phyloP scores from a whole-genome alignment of 2,329 filamentous ascomycete species.

The Trichoderma aggressivum region DNA sequence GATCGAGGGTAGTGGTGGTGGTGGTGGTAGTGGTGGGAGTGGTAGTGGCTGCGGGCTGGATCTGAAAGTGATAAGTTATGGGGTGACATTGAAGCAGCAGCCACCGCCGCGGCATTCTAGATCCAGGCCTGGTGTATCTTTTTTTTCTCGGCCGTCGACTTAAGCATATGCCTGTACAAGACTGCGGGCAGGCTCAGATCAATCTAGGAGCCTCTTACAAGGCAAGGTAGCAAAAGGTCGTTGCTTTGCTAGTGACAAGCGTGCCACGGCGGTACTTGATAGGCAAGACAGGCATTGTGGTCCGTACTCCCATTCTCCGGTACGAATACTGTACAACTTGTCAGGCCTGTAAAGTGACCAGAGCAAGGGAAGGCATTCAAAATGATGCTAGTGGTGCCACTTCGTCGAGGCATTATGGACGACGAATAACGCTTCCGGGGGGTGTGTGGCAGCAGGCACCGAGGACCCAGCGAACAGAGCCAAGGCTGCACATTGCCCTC shows the following conservation, averaged over 20 bases:
- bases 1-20: neutral
- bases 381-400: slow-evolving; percentile 15
- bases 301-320: neutral
- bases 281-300: neutral
- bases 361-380: neutral
- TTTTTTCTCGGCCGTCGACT: neutral
- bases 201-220: neutral
- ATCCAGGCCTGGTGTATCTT: slow-evolving; percentile 7
- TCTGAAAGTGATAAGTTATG: slow-evolving; percentile 16
- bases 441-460: slow-evolving; percentile 8
- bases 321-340: neutral
- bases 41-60: slow-evolving; percentile 14
- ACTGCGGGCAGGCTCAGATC: neutral
- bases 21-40: neutral
- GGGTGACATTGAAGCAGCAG: slow-evolving; percentile 13
- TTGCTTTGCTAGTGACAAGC: neutral
- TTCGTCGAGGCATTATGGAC: slow-evolving; percentile 8
- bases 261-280: neutral
- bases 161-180: neutral
- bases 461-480: slow-evolving; percentile 5
- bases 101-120: slow-evolving; percentile 4
- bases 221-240: neutral
- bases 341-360: neutral
- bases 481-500: neutral
- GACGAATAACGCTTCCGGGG: slow-evolving; percentile 4